Evolutionary conservation across 2,329 filamentous ascomycete genomes (phyloP).

Genomic region (Fusarium heterosporum): DNA sequence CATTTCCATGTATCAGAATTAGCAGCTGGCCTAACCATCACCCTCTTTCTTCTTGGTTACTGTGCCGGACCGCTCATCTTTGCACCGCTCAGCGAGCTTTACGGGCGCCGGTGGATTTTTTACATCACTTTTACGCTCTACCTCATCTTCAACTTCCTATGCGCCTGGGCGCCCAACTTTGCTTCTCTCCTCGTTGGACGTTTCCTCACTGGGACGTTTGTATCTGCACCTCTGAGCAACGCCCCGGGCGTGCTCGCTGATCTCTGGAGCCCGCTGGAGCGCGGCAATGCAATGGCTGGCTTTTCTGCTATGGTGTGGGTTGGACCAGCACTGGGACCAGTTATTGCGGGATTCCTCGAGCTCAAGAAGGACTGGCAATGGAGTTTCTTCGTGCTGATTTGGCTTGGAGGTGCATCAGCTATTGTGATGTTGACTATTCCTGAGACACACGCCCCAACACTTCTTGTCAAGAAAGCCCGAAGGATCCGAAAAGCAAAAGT

Average conservation of each 20-base stretch:
- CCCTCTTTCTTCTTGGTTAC: constrained; percentile 41
- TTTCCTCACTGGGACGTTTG: constrained; percentile 80
- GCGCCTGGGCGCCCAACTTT: constrained; percentile 78
- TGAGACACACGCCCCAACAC: constrained; percentile 83
- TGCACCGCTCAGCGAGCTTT: constrained; percentile 78
- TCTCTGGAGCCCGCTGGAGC: constrained; percentile 80
- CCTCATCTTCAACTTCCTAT: constrained; percentile 80
- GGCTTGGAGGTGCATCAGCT: constrained; percentile 84
- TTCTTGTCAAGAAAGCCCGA: constrained; percentile 60
- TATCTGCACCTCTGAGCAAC: constrained; percentile 83
- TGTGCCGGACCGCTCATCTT: constrained; percentile 80
- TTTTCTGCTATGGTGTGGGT: constrained; percentile 82
- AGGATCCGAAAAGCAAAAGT: constrained; percentile 34
- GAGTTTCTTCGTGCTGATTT: constrained; percentile 51
- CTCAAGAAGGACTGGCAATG: constrained; percentile 74
- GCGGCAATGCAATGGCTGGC: constrained; percentile 83
- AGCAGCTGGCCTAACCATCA: constrained; percentile 30
- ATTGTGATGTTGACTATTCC: constrained; percentile 84
- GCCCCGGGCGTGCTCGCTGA: constrained; percentile 84
- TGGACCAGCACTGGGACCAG: constrained; percentile 65
- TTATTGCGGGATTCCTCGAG: constrained; percentile 76
- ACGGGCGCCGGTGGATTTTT: constrained; percentile 72
- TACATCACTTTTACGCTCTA: constrained; percentile 70
- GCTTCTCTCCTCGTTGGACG: constrained; percentile 78
- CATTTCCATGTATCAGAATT: constrained; percentile 29